Percentiles rank a stretch among this genome's conserved stretches.
Evolutionary conservation across 2,329 filamentous ascomycete species (phyloP).

Genomic region (Sarocladiaceae sp.): DNA sequence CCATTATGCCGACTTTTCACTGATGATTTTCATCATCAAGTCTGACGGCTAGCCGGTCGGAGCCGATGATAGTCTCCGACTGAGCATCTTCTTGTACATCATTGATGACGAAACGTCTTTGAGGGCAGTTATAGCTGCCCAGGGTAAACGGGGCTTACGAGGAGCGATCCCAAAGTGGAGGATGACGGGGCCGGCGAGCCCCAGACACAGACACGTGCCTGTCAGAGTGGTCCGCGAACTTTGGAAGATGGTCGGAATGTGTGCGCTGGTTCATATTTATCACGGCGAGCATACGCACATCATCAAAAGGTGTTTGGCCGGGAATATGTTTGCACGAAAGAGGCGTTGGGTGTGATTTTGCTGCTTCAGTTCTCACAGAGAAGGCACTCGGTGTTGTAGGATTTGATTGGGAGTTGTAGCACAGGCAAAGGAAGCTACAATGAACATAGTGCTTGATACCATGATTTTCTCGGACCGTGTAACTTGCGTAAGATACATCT

Average conservation of each 20-base stretch:
- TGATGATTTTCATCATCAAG: no score
- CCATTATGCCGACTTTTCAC: no score
- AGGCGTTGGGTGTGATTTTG: constrained; percentile 7
- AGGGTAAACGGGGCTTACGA: neutral
- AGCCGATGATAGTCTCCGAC: neutral
- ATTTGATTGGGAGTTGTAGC: constrained; percentile 9
- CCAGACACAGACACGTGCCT: neutral
- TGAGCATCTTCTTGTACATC: constrained; percentile 7
- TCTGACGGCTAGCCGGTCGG: neutral
- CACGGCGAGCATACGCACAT: constrained; percentile 5
- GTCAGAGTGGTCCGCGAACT: neutral
- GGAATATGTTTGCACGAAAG: constrained; percentile 8
- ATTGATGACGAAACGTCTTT: constrained; percentile 4
- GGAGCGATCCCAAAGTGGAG: neutral
- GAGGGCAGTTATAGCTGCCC: neutral
- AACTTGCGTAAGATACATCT: neutral
- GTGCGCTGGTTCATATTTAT: constrained; percentile 1
- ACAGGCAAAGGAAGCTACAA: constrained; percentile 12
- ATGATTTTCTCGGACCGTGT: neutral
- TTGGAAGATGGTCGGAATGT: constrained; percentile 5
- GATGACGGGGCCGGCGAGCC: constrained; percentile 3
- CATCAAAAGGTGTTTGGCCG: constrained; percentile 10
- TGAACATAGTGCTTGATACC: constrained; percentile 1
- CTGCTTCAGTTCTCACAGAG: constrained; percentile 6
- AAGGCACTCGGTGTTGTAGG: neutral